phyloP scores from a whole-genome alignment of 805 yeast genomes.

The Isabelozyma gotoi region DNA sequence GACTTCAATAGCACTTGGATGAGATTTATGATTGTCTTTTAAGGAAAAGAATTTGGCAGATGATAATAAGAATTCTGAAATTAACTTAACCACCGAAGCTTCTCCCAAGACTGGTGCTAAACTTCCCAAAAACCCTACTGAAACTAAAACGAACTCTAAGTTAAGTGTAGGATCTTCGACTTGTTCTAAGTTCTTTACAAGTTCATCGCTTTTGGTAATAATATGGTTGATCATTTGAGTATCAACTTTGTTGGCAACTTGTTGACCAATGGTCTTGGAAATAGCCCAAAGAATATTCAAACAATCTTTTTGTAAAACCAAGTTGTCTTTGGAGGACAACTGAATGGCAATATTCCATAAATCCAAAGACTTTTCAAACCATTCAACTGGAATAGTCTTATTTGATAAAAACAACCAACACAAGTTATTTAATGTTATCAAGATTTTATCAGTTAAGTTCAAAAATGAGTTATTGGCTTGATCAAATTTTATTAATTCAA shows the following conservation, averaged over 20 bases:
- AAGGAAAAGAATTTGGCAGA: slow-evolving; percentile 13
- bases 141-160: slow-evolving; percentile 42
- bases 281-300: slow-evolving; percentile 40
- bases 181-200: slow-evolving; percentile 3
- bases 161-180: slow-evolving; percentile 9
- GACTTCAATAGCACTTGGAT: slow-evolving; percentile 32
- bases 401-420: slow-evolving; percentile 52
- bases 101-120: slow-evolving; percentile 48
- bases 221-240: slow-evolving; percentile 23
- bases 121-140: slow-evolving; percentile 53
- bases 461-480: slow-evolving; percentile 21
- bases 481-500: slow-evolving; percentile 39
- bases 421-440: slow-evolving; percentile 71
- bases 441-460: slow-evolving; percentile 51
- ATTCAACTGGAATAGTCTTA: slow-evolving; percentile 32
- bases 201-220: slow-evolving; percentile 17
- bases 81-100: slow-evolving; percentile 40
- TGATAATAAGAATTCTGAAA: slow-evolving; percentile 46
- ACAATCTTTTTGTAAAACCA: slow-evolving; percentile 28
- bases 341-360: slow-evolving; percentile 29
- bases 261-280: slow-evolving; percentile 35
- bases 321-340: slow-evolving; percentile 12
- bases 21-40: slow-evolving; percentile 13
- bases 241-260: slow-evolving; percentile 23
- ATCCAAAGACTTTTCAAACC: slow-evolving; percentile 31